Conservation (phyloP, 139 green algal species). For the Chlamydomonas incerta region DNA sequence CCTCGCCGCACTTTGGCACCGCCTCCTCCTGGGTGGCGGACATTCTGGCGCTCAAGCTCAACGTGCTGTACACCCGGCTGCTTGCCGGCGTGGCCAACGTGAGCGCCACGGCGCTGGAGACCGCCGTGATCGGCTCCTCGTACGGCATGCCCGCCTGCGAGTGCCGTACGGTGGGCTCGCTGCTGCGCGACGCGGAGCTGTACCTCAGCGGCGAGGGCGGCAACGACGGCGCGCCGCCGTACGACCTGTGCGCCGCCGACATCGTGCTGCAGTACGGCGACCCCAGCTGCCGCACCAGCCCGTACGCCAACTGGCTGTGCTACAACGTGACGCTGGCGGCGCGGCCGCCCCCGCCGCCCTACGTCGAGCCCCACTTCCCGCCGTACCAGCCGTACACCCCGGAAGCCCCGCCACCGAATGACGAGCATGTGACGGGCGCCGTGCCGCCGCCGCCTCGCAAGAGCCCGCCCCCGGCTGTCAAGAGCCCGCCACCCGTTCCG, state of each 20-base stretch:
- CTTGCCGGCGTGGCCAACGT: no score
- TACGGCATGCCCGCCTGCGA: background rate
- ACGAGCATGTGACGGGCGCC: no score
- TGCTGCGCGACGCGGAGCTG: background rate
- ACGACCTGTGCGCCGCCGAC: conserved; percentile 19
- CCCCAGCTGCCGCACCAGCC: background rate
- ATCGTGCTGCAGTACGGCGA: background rate
- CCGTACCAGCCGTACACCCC: no score
- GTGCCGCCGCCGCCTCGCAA: no score
- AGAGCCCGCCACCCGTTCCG: background rate
- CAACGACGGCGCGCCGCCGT: conserved; percentile 5
- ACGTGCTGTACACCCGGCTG: conserved; percentile 6
- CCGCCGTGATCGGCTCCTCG: background rate
- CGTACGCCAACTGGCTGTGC: conserved; percentile 14
- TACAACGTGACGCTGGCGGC: no score
- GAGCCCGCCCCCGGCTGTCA: background rate
- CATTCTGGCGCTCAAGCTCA: conserved; percentile 35
- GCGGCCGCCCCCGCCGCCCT: background rate
- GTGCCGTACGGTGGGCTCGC: background rate
- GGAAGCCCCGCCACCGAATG: no score
- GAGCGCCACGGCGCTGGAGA: background rate
- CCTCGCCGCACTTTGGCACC: background rate
- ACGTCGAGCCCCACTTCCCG: no score
- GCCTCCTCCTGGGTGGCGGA: conserved; percentile 10
- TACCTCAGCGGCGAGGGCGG: background rate